Evolutionary conservation across 1,284 basidiomycete species (phyloP).

Genomic region (Cystobasidium sp.): DNA sequence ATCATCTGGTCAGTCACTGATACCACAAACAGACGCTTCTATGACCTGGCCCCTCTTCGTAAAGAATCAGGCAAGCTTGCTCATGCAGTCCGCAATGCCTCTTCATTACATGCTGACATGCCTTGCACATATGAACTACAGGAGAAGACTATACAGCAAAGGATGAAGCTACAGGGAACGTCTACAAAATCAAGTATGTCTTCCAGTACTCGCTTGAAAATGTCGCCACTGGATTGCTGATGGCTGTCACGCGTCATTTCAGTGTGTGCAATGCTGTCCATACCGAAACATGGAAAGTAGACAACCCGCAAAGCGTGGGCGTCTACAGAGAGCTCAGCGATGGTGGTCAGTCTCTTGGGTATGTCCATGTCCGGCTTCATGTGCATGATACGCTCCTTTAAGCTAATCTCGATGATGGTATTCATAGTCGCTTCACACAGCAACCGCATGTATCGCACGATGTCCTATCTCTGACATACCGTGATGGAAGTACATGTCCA

Average conservation of each 20-base stretch:
- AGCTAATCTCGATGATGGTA: too few species aligned
- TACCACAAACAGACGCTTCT: slow-evolving; percentile 31
- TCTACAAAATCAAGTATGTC: slow-evolving; percentile 40
- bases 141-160: slow-evolving; percentile 40
- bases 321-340: slow-evolving; percentile 21
- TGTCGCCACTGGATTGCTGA: not conserved
- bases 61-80: slow-evolving; percentile 2
- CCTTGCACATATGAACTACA: slow-evolving; percentile 2
- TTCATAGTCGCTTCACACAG: slow-evolving; percentile 27
- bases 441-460: slow-evolving; percentile 36
- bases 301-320: slow-evolving; percentile 9
- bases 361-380: not conserved
- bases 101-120: not conserved
- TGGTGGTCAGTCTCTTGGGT: slow-evolving; percentile 34
- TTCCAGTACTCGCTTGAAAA: not conserved
- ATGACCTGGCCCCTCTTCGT: slow-evolving; percentile 24
- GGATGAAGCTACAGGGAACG: slow-evolving; percentile 38
- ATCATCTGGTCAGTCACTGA: slow-evolving; percentile 21
- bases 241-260: not conserved
- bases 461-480: slow-evolving; percentile 30
- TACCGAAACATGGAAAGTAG: slow-evolving; percentile 36
- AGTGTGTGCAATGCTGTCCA: slow-evolving; percentile 22
- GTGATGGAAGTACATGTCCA: slow-evolving; percentile 33
- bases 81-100: not conserved
- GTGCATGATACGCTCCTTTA: too few species aligned